A percentile compares a stretch with the other conserved stretches of the same genome.
Evolutionary conservation across 2,329 filamentous ascomycete species (phyloP).

Genomic region (Colletotrichum limetticola): DNA sequence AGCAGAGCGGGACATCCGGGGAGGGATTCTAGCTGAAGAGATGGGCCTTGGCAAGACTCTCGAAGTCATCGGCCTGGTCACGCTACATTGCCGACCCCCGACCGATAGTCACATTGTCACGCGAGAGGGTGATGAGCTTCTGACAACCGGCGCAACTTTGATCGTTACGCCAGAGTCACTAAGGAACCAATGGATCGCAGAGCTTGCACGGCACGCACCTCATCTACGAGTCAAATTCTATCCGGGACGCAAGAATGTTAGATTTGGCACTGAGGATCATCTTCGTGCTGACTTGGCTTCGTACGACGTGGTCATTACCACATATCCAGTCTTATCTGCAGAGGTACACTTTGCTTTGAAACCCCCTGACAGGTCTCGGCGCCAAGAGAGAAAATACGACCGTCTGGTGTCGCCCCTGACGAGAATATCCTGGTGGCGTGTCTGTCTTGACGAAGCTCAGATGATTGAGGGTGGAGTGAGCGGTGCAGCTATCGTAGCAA

Average conservation of each 20-base stretch:
- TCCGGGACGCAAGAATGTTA: conserved; percentile 55
- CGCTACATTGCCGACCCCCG: conserved; percentile 64
- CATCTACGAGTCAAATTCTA: conserved; percentile 66
- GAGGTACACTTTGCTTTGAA: conserved; percentile 83
- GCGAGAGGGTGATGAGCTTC: conserved; percentile 54
- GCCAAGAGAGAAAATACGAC: conserved; percentile 74
- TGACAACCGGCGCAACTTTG: conserved; percentile 65
- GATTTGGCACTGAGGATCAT: conserved; percentile 48
- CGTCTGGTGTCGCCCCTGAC: conserved; percentile 80
- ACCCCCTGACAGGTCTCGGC: conserved; percentile 74
- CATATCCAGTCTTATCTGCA: conserved; percentile 76
- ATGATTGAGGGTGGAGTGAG: conserved; percentile 93
- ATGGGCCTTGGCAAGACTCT: conserved; percentile 88
- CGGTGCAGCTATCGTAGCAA: conserved; percentile 83
- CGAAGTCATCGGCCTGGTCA: conserved; percentile 78
- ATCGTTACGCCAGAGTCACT: conserved; percentile 70
- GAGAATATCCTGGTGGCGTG: conserved; percentile 87
- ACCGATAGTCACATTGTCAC: conserved; percentile 43
- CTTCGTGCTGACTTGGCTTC: conserved; percentile 56
- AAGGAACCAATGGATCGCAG: conserved; percentile 69
- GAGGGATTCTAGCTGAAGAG: conserved; percentile 80
- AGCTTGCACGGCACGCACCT: conserved; percentile 69
- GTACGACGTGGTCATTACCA: conserved; percentile 72
- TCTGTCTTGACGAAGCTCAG: conserved; percentile 83
- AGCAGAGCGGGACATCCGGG: conserved; percentile 54